Conservation (phyloP, 1,139 yeast genomes). For the Pichia sp. region DNA sequence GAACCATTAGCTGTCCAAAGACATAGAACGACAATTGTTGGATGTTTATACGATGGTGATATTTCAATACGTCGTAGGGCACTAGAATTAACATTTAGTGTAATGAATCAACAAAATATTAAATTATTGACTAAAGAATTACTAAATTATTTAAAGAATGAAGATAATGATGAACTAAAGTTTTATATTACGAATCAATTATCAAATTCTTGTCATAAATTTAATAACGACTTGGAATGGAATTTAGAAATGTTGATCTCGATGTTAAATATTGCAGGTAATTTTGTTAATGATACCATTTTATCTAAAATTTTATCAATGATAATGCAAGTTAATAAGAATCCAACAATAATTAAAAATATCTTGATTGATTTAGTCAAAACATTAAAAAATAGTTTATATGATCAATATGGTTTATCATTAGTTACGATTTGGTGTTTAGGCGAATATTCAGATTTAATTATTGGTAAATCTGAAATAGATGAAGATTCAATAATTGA, state of each 20-base stretch:
- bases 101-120: constrained; percentile 78
- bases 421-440: constrained; percentile 76
- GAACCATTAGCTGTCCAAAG: constrained; percentile 95
- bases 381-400: constrained; percentile 30
- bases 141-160: constrained; percentile 60
- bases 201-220: constrained; percentile 63
- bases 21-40: constrained; percentile 78
- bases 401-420: constrained; percentile 59
- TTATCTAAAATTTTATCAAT: constrained; percentile 71
- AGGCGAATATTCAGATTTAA: constrained; percentile 82
- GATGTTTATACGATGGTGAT: constrained; percentile 83
- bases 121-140: constrained; percentile 77
- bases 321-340: constrained; percentile 50
- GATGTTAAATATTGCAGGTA: constrained; percentile 70
- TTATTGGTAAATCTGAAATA: constrained; percentile 27
- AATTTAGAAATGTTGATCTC: constrained; percentile 76
- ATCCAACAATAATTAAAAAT: constrained; percentile 49
- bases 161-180: constrained; percentile 56
- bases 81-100: constrained; percentile 83
- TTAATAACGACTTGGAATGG: constrained; percentile 76
- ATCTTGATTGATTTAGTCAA: constrained; percentile 51
- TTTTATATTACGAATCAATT: constrained; percentile 66
- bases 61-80: constrained; percentile 91
- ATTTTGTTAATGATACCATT: constrained; percentile 63
- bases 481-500: constrained; percentile 31